These are phyloP conservation scores for Hyaloraphidium curvatum DNA, from an alignment of 192 early-diverging fungal genomes.

Conservation along the genomic window DNA sequence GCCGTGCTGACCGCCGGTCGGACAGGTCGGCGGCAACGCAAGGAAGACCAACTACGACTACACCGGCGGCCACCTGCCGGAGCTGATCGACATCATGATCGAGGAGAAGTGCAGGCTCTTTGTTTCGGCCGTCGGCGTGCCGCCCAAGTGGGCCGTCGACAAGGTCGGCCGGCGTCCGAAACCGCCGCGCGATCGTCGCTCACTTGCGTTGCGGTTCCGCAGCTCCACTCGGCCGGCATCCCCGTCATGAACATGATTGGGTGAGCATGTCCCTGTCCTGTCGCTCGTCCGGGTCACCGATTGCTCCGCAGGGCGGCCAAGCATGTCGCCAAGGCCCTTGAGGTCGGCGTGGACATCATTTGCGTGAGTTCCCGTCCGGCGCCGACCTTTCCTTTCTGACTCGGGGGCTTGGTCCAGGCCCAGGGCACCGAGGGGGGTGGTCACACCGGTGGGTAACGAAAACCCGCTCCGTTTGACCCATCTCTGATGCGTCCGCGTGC, in stretches of 20 bases:
- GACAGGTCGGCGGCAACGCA: conserved; percentile 24
- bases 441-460: conserved; percentile 23
- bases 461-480: too few species aligned
- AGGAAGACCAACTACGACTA: conserved; percentile 19
- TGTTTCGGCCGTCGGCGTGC: conserved; percentile 25
- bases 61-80: conserved; percentile 22
- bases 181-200: too few species aligned
- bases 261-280: not conserved
- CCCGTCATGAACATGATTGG: conserved; percentile 4
- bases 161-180: too few species aligned
- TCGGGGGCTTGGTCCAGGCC: conserved; percentile 17
- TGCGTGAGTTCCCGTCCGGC: conserved; percentile 5
- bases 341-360: conserved; percentile 22
- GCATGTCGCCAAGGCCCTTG: conserved; percentile 20
- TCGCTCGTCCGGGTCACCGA: not conserved
- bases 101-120: conserved; percentile 18
- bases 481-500: too few species aligned
- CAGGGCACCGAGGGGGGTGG: conserved; percentile 27
- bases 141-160: conserved; percentile 21
- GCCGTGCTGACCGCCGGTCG: too few species aligned
- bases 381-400: not conserved
- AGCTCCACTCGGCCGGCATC: conserved; percentile 22
- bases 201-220: conserved; percentile 24
- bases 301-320: conserved; percentile 17
- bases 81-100: conserved; percentile 24